These are phyloP conservation scores for Aspergillus sp. DNA, from an alignment of 2,329 filamentous ascomycete species.

Conservation along the genomic window DNA sequence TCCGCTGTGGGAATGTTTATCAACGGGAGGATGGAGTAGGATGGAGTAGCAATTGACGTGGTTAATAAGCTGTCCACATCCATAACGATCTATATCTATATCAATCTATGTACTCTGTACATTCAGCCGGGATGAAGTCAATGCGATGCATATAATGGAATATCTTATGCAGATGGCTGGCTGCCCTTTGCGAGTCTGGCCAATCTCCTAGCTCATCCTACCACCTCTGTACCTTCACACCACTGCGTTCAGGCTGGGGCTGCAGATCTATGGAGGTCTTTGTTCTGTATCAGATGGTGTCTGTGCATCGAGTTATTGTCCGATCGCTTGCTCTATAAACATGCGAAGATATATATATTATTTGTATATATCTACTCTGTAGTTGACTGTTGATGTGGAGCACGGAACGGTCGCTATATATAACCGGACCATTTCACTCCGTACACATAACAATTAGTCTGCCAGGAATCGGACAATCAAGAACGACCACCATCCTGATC, in stretches of 20 bases:
- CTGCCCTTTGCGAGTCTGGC: too few species aligned
- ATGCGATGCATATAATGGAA: too few species aligned
- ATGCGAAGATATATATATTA: neutral
- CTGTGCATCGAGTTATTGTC: neutral
- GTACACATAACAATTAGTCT: too few species aligned
- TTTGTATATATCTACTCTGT: neutral
- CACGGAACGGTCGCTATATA: too few species aligned
- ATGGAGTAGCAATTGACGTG: neutral
- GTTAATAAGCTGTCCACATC: neutral
- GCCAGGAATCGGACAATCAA: neutral
- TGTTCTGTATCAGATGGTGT: neutral
- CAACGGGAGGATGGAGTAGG: neutral
- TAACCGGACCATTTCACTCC: neutral
- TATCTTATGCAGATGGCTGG: neutral
- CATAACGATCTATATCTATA: too few species aligned
- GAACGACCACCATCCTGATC: too few species aligned
- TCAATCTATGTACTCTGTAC: too few species aligned
- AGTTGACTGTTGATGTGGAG: too few species aligned
- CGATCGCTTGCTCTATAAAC: neutral
- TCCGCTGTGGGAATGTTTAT: constrained; percentile 14
- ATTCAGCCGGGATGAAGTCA: too few species aligned
- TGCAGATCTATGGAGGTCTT: neutral
- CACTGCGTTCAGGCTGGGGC: neutral
- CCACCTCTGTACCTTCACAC: neutral
- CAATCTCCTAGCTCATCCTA: neutral